Percentiles rank a stretch among this genome's conserved stretches.
Evolutionary conservation across 805 yeast species (phyloP).

Genomic region (Lachancea dasiensis): DNA sequence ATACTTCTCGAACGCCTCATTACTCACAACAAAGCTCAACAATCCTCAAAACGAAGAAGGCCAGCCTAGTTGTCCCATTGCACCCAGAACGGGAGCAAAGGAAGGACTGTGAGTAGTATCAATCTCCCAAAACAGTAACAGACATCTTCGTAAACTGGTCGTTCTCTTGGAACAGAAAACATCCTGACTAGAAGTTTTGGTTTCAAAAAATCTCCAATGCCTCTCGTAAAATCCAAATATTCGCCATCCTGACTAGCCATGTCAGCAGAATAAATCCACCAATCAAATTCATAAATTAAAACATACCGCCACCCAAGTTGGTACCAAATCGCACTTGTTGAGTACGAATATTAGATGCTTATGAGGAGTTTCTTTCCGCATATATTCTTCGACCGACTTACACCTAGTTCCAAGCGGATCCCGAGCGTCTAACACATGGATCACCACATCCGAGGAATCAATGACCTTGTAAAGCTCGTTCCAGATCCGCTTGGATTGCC

Average conservation of each 20-base stretch:
- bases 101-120: slow-evolving; percentile 51
- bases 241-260: slow-evolving; percentile 7
- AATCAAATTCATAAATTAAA: slow-evolving; percentile 15
- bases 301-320: slow-evolving; percentile 99
- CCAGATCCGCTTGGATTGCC: slow-evolving; percentile 98
- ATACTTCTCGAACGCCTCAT: slow-evolving; percentile 34
- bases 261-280: slow-evolving; percentile 10
- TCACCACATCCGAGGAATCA: slow-evolving; percentile 95
- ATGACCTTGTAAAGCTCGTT: slow-evolving; percentile 94
- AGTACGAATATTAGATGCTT: slow-evolving; percentile 91
- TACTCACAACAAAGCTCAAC: slow-evolving; percentile 42
- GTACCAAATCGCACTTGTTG: slow-evolving; percentile 97
- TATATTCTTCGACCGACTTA: slow-evolving; percentile 85
- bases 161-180: slow-evolving; percentile 19
- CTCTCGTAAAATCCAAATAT: slow-evolving; percentile 6
- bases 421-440: slow-evolving; percentile 95
- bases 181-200: slow-evolving; percentile 92
- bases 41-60: slow-evolving; percentile 41
- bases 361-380: slow-evolving; percentile 90
- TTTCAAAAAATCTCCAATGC: slow-evolving; percentile 6
- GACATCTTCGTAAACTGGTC: slow-evolving; percentile 54
- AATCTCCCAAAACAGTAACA: slow-evolving; percentile 97
- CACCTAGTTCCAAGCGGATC: slow-evolving; percentile 97
- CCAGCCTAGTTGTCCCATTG: slow-evolving; percentile 35
- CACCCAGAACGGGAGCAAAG: slow-evolving; percentile 32